Percentiles rank a stretch among this genome's conserved stretches.
These are phyloP conservation scores for Blastobotrys indianensis DNA, from an alignment of 1,139 yeast species.

Conservation along the genomic window DNA sequence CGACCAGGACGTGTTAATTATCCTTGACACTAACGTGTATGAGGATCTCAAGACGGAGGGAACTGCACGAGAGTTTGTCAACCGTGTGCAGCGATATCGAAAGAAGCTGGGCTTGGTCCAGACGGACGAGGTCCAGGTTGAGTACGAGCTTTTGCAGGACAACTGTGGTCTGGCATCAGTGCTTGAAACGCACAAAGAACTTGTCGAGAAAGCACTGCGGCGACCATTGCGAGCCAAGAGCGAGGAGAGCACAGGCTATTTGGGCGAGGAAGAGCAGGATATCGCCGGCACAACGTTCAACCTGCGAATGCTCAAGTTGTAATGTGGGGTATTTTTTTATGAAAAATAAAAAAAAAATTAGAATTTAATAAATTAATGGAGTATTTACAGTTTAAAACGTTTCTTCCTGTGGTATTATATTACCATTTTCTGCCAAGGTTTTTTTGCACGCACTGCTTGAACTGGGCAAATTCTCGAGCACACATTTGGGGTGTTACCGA, in stretches of 20 bases:
- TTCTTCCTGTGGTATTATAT: neutral
- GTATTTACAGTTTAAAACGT: neutral
- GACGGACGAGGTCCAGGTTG: conserved; percentile 89
- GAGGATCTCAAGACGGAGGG: conserved; percentile 92
- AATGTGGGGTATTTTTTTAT: conserved; percentile 15
- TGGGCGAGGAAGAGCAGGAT: conserved; percentile 85
- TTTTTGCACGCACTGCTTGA: conserved; percentile 51
- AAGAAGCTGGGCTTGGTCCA: conserved; percentile 94
- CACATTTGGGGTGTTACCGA: conserved; percentile 53
- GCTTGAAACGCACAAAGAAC: conserved; percentile 55
- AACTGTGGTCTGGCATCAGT: conserved; percentile 59
- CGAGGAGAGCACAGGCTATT: conserved; percentile 35
- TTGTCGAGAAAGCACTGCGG: conserved; percentile 74
- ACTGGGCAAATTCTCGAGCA: conserved; percentile 47
- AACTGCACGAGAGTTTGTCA: conserved; percentile 89
- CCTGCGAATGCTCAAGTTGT: conserved; percentile 68
- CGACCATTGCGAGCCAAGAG: conserved; percentile 36
- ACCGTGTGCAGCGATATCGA: conserved; percentile 96
- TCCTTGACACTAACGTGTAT: conserved; percentile 80
- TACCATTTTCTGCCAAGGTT: conserved; percentile 19
- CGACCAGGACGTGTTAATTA: conserved; percentile 81
- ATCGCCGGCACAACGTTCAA: conserved; percentile 81
- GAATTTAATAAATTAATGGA: neutral
- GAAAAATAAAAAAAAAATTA: neutral
- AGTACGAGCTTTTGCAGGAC: conserved; percentile 67